Percentiles rank a stretch among this genome's conserved stretches.
These are phyloP conservation scores for Aureoboletus auriporus DNA, from an alignment of 768 basidiomycete species.

Conservation along the genomic window DNA sequence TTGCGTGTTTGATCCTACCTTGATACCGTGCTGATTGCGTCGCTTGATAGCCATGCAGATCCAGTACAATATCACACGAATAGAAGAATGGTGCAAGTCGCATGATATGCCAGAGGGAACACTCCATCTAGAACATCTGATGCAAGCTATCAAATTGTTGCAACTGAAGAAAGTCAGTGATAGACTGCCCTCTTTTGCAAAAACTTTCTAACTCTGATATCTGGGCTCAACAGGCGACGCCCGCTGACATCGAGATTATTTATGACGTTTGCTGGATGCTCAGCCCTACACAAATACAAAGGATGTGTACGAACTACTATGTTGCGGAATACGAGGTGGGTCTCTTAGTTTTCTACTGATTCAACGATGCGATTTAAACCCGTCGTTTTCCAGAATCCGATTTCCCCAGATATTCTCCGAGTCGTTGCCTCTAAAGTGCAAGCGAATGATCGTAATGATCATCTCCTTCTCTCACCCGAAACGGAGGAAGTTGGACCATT, in stretches of 20 bases:
- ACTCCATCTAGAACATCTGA: slow-evolving; percentile 94
- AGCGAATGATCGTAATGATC: slow-evolving; percentile 95
- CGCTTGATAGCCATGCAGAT: slow-evolving; percentile 90
- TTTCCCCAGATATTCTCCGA: slow-evolving; percentile 93
- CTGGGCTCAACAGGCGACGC: slow-evolving; percentile 59
- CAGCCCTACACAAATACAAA: slow-evolving; percentile 97
- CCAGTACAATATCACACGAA: slow-evolving; percentile 97
- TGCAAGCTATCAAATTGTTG: slow-evolving; percentile 98
- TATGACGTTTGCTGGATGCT: slow-evolving; percentile 99
- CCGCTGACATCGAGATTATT: slow-evolving; percentile 96
- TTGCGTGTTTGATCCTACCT: slow-evolving; percentile 5
- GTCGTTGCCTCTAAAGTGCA: slow-evolving; percentile 95
- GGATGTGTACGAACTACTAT: slow-evolving; percentile 98
- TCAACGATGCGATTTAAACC: neutral
- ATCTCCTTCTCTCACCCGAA: slow-evolving; percentile 91
- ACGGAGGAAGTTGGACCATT: slow-evolving; percentile 96
- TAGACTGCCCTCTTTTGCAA: neutral
- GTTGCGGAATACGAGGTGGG: slow-evolving; percentile 96
- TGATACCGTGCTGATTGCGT: neutral
- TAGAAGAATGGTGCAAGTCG: slow-evolving; percentile 99
- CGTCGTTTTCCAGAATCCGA: slow-evolving; percentile 66
- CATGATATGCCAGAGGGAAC: slow-evolving; percentile 99
- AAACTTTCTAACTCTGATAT: slow-evolving; percentile 5
- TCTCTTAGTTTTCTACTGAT: neutral
- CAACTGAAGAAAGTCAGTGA: slow-evolving; percentile 89